Conservation (phyloP, 768 basidiomycete species). For the Leccinum disarticulatum region DNA sequence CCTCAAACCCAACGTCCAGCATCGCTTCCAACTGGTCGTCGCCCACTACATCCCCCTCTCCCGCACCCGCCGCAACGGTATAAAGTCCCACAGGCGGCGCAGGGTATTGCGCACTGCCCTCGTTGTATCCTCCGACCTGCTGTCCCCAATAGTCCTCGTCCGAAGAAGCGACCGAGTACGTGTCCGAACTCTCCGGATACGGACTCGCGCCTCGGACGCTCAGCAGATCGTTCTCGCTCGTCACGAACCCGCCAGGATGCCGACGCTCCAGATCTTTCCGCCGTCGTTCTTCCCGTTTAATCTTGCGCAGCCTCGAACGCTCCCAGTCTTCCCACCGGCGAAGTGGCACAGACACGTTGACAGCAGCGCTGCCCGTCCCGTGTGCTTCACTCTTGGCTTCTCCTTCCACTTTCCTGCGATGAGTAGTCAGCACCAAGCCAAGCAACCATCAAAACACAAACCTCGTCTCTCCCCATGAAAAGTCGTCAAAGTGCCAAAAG, state of each 20-base stretch:
- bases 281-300: constrained; percentile 83
- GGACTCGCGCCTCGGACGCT: constrained; percentile 59
- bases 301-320: constrained; percentile 86
- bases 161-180: constrained; percentile 75
- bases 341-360: constrained; percentile 72
- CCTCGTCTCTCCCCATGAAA: constrained; percentile 99
- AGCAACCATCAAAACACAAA: constrained; percentile 33
- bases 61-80: constrained; percentile 32
- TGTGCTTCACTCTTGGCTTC: constrained; percentile 82
- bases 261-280: constrained; percentile 77
- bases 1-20: constrained; percentile 87
- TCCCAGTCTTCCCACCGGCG: constrained; percentile 99
- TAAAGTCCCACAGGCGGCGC: constrained; percentile 80
- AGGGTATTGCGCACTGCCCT: constrained; percentile 73
- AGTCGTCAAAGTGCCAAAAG: constrained; percentile 99
- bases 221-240: constrained; percentile 63
- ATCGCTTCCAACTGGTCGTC: constrained; percentile 86
- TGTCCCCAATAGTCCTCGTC: constrained; percentile 96
- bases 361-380: constrained; percentile 56
- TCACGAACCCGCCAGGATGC: constrained; percentile 66
- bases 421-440: constrained; percentile 11
- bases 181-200: constrained; percentile 76
- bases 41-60: constrained; percentile 48
- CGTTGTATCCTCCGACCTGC: constrained; percentile 96
- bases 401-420: constrained; percentile 86